A percentile compares a stretch with the other conserved stretches of the same genome.
Conservation (phyloP, 768 basidiomycete genomes). For the Daedalea quercina region DNA sequence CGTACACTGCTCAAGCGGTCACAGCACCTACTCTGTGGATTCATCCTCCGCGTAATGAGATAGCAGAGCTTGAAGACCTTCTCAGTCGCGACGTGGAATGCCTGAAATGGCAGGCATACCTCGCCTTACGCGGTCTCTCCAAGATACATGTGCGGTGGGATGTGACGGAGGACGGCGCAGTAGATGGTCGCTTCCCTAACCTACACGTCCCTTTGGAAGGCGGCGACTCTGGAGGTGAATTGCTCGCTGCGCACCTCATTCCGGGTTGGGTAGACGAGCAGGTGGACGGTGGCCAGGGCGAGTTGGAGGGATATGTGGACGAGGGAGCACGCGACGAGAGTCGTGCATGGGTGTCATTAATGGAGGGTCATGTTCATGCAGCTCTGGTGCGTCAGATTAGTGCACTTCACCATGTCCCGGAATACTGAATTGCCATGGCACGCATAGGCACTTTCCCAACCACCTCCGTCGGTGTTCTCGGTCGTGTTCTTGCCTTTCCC, state of each 20-base stretch:
- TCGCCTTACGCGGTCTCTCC: constrained; percentile 56
- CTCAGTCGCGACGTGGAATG: constrained; percentile 80
- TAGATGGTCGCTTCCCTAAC: constrained; percentile 64
- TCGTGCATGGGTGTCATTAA: constrained; percentile 73
- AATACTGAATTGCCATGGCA: background rate
- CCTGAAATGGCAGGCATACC: constrained; percentile 85
- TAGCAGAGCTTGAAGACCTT: constrained; percentile 19
- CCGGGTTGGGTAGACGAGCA: constrained; percentile 66
- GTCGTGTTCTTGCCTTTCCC: constrained; percentile 34
- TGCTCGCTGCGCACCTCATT: constrained; percentile 62
- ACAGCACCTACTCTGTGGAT: constrained; percentile 59
- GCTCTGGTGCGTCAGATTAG: constrained; percentile 46
- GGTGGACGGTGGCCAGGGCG: constrained; percentile 29
- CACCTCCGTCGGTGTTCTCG: constrained; percentile 35
- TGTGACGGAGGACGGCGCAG: constrained; percentile 59
- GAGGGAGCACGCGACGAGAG: constrained; percentile 61
- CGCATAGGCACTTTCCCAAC: constrained; percentile 45
- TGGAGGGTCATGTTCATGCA: constrained; percentile 73
- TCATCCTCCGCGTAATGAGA: constrained; percentile 34
- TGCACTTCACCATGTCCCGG: background rate
- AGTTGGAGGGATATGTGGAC: constrained; percentile 64
- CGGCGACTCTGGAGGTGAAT: constrained; percentile 27
- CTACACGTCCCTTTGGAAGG: constrained; percentile 47
- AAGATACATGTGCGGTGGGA: constrained; percentile 58
- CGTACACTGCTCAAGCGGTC: constrained; percentile 24